Evolutionary conservation across 495 filamentous ascomycete genomes (phyloP).

Genomic region (Articulospora tetracladia): DNA sequence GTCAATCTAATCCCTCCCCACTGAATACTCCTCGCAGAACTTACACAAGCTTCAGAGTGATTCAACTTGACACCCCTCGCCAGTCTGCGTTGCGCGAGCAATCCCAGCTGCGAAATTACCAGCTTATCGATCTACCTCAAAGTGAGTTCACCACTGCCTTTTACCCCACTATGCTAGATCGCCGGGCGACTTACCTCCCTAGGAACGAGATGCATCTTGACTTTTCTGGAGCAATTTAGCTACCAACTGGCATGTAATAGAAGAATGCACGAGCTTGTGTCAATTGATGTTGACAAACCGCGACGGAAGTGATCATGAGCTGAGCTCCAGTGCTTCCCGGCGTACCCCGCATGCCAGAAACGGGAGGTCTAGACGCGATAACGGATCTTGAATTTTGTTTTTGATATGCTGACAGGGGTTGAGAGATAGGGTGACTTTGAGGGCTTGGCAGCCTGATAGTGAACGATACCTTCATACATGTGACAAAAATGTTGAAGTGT

Average conservation of each 20-base stretch:
- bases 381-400: no score
- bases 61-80: conserved; percentile 88
- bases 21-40: conserved; percentile 24
- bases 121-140: conserved; percentile 84
- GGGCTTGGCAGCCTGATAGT: no score
- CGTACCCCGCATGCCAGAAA: conserved; percentile 6
- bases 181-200: conserved; percentile 66
- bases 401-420: no score
- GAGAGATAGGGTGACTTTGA: no score
- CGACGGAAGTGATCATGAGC: no score
- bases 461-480: no score
- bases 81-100: conserved; percentile 83
- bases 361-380: neutral
- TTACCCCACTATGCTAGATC: no score
- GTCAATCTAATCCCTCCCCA: neutral
- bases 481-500: no score
- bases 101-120: conserved; percentile 82
- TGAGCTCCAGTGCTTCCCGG: neutral
- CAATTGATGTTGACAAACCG: neutral
- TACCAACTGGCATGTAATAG: no score
- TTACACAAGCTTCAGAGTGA: conserved; percentile 83
- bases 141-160: neutral
- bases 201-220: conserved; percentile 76
- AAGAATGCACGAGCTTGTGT: neutral
- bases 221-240: neutral